phyloP scores from a whole-genome alignment of 306 rosid genomes.

The Quercus mongolica region DNA sequence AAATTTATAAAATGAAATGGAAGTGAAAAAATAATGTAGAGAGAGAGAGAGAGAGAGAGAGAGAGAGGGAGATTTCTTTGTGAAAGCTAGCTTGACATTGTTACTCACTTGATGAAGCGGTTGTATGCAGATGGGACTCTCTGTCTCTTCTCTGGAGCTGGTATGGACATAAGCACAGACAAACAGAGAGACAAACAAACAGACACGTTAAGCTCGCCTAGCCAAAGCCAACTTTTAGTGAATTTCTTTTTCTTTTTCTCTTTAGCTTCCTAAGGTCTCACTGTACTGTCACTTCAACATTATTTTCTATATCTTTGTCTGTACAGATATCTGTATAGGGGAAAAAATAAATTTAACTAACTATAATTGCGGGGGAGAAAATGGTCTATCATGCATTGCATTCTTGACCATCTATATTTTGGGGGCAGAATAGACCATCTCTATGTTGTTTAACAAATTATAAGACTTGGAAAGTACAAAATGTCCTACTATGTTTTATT shows the following conservation, averaged over 20 bases:
- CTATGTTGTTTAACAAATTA: not conserved
- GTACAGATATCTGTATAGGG: not conserved
- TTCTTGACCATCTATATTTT: slow-evolving; percentile 13
- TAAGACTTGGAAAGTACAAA: not conserved
- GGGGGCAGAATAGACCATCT: not conserved
- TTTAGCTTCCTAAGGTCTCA: not conserved
- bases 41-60: not conserved
- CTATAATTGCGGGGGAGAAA: slow-evolving; percentile 37
- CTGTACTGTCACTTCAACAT: slow-evolving; percentile 11
- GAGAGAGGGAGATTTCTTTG: not conserved
- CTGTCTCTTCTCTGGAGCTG: slow-evolving; percentile 99
- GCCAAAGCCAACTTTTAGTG: slow-evolving; percentile 12
- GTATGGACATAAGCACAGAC: slow-evolving; percentile 29
- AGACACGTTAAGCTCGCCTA: slow-evolving; percentile 33
- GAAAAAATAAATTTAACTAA: slow-evolving; percentile 18
- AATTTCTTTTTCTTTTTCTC: not conserved
- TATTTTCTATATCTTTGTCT: slow-evolving; percentile 18
- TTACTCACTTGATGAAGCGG: slow-evolving; percentile 94
- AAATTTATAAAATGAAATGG: not conserved
- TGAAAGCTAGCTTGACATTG: not conserved
- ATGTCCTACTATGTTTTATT: not conserved
- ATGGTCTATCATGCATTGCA: slow-evolving; percentile 4
- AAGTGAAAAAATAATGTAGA: no score
- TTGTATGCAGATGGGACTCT: slow-evolving; percentile 99
- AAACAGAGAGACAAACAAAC: slow-evolving; percentile 37